Evolutionary conservation across 345 rosid genomes (phyloP).

Genomic region (Corymbia maculata): DNA sequence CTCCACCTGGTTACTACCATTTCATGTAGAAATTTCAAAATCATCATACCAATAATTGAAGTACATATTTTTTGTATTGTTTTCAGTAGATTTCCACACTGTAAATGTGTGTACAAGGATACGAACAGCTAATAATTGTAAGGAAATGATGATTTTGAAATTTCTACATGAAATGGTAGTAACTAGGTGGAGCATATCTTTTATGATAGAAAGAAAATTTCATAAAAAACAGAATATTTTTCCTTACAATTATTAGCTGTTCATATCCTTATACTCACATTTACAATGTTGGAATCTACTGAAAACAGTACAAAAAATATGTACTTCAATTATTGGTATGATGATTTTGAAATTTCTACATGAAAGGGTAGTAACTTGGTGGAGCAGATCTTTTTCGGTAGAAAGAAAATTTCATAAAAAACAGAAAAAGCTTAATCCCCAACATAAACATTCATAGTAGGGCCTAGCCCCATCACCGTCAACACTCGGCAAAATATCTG

Average conservation of each 20-base stretch:
- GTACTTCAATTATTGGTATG: too few species aligned
- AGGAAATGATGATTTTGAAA: not conserved
- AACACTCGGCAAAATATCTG: not conserved
- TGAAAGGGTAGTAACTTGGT: too few species aligned
- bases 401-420: not conserved
- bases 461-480: not conserved
- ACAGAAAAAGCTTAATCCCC: too few species aligned
- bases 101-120: too few species aligned
- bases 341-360: too few species aligned
- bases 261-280: too few species aligned
- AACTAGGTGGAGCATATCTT: too few species aligned
- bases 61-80: not conserved
- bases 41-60: not conserved
- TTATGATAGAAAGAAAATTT: too few species aligned
- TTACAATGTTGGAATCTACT: not conserved
- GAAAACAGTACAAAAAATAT: too few species aligned
- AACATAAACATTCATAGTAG: not conserved
- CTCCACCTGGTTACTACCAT: not conserved
- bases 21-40: not conserved
- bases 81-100: not conserved
- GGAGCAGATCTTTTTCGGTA: not conserved
- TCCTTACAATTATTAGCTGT: too few species aligned
- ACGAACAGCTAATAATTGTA: not conserved
- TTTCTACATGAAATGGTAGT: not conserved
- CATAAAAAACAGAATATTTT: too few species aligned